phyloP scores from a whole-genome alignment of 495 filamentous ascomycete genomes.

The Aspergillus nanangensis region DNA sequence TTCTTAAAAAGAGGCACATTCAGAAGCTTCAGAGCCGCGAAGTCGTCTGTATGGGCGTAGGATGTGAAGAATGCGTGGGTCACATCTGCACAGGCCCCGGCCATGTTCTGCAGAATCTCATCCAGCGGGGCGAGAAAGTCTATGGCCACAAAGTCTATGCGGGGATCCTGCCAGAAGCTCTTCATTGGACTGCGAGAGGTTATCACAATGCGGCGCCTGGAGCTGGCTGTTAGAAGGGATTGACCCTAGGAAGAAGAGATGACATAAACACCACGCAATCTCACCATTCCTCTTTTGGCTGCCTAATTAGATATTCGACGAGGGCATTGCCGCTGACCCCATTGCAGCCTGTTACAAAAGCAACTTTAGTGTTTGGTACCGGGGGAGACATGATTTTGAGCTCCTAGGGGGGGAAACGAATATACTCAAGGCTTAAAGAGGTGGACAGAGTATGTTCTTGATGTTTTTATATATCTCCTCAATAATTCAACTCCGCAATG shows the following conservation, averaged over 20 bases:
- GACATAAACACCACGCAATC: too few species aligned
- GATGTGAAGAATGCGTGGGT: conserved; percentile 26
- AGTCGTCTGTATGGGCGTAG: conserved; percentile 21
- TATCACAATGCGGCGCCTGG: conserved; percentile 17
- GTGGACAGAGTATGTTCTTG: too few species aligned
- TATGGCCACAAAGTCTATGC: conserved; percentile 21
- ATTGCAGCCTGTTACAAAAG: conserved; percentile 27
- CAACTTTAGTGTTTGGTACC: too few species aligned
- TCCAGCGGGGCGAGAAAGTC: conserved; percentile 7
- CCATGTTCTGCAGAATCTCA: conserved; percentile 4
- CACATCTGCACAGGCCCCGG: conserved; percentile 9
- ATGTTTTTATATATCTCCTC: too few species aligned
- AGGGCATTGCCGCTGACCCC: conserved; percentile 26
- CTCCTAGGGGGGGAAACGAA: too few species aligned
- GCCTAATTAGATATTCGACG: conserved; percentile 16
- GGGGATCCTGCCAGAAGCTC: conserved; percentile 9
- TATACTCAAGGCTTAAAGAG: too few species aligned
- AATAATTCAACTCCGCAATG: too few species aligned
- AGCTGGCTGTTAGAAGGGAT: background rate
- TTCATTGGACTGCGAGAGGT: conserved; percentile 17
- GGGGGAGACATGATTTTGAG: too few species aligned
- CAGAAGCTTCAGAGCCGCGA: background rate
- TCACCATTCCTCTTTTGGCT: conserved; percentile 16
- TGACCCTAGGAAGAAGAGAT: background rate
- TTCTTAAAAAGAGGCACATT: conserved; percentile 20